Percentiles rank a stretch among this genome's conserved stretches.
Conservation (phyloP, 768 basidiomycete species). For the Lentinula raphanica region DNA sequence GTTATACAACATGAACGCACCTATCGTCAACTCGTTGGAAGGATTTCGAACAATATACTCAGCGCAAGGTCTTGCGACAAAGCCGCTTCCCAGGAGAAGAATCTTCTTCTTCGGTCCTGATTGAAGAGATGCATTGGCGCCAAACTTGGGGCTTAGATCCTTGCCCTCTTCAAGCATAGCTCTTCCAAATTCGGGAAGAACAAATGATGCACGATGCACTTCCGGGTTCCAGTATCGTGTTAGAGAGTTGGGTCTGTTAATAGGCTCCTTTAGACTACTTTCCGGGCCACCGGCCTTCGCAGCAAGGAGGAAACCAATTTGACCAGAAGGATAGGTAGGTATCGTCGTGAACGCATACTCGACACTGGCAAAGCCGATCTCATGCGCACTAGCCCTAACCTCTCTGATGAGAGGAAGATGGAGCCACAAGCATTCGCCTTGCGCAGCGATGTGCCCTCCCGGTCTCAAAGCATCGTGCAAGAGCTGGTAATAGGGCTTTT, state of each 20-base stretch:
- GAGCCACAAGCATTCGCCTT: constrained; percentile 94
- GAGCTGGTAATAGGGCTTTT: constrained; percentile 95
- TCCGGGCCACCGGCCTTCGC: constrained; percentile 63
- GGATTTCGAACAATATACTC: constrained; percentile 86
- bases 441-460: constrained; percentile 91
- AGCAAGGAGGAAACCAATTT: constrained; percentile 92
- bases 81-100: constrained; percentile 90
- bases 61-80: constrained; percentile 93
- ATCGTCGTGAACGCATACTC: constrained; percentile 96
- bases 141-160: constrained; percentile 71
- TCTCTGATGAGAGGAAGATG: constrained; percentile 84
- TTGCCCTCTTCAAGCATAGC: constrained; percentile 67
- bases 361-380: constrained; percentile 65
- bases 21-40: constrained; percentile 80
- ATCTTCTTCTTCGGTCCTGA: constrained; percentile 56
- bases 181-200: constrained; percentile 89
- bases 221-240: constrained; percentile 83
- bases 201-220: constrained; percentile 79
- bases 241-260: constrained; percentile 56
- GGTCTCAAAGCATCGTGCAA: constrained; percentile 84
- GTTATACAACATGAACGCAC: constrained; percentile 31
- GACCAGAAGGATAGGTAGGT: constrained; percentile 97
- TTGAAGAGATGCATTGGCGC: constrained; percentile 48
- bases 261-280: constrained; percentile 58
- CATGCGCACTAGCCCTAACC: constrained; percentile 61